A percentile compares a stretch with the other conserved stretches of the same genome.
Conservation (phyloP, 768 basidiomycete species). For the Termitomyces sp. region DNA sequence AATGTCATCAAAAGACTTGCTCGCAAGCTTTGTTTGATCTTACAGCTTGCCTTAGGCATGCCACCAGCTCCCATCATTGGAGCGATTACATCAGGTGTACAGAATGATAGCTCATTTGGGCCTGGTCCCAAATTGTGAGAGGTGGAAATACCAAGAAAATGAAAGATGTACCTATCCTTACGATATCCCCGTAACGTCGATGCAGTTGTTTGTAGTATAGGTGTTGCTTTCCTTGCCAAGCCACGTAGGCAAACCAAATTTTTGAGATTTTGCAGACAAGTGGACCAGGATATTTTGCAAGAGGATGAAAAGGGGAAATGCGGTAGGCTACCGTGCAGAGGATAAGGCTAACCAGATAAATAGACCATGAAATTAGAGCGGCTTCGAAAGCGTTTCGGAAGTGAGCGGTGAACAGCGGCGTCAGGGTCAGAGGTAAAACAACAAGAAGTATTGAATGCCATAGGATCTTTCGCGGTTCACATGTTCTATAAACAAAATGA, state of each 20-base stretch:
- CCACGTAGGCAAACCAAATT: conserved; percentile 26
- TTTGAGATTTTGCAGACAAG: conserved; percentile 33
- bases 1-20: neutral
- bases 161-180: neutral
- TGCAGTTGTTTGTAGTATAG: conserved; percentile 38
- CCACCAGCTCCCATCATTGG: neutral
- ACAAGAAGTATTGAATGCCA: neutral
- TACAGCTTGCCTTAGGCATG: neutral
- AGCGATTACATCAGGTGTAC: neutral
- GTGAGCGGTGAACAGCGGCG: neutral
- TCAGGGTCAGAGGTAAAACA: neutral
- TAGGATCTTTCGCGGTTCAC: neutral
- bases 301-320: neutral
- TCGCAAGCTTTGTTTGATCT: neutral
- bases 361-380: neutral
- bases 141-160: neutral
- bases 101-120: neutral
- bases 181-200: conserved; percentile 38
- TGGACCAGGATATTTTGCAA: conserved; percentile 26
- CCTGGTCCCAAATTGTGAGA: neutral
- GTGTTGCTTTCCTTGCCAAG: conserved; percentile 34
- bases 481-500: neutral
- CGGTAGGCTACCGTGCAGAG: neutral
- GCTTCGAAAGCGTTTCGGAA: neutral
- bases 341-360: neutral